Evolutionary conservation across 352 stramenopile genomes (phyloP).

Genomic region (Globisporangium spiculum): DNA sequence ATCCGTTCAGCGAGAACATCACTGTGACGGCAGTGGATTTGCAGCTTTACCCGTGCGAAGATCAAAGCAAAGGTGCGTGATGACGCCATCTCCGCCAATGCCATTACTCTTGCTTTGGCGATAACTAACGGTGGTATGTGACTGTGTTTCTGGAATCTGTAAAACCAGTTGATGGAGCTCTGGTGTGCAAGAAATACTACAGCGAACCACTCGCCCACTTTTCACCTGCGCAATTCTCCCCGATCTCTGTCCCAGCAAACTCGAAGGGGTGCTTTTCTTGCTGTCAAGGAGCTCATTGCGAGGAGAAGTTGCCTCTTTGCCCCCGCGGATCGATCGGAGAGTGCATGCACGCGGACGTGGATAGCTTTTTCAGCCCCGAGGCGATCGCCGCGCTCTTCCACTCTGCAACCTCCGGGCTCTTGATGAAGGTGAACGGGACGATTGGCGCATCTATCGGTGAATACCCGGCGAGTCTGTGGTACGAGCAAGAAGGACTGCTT

Average conservation of each 20-base stretch:
- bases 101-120: not conserved
- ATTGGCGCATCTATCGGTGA: conserved; percentile 65
- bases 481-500: conserved; percentile 70
- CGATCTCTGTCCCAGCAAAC: conserved; percentile 74
- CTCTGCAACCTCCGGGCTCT: conserved; percentile 60
- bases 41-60: conserved; percentile 72
- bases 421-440: conserved; percentile 82
- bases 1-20: conserved; percentile 81
- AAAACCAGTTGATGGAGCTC: conserved; percentile 28
- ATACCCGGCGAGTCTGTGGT: conserved; percentile 63
- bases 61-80: conserved; percentile 48
- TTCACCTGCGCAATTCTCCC: conserved; percentile 47
- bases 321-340: conserved; percentile 39
- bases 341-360: conserved; percentile 70
- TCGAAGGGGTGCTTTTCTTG: conserved; percentile 72
- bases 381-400: conserved; percentile 74
- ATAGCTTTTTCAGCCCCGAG: conserved; percentile 70
- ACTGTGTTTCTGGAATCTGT: not conserved
- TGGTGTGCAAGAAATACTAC: conserved; percentile 78
- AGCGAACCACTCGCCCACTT: conserved; percentile 60
- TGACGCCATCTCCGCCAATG: not conserved
- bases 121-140: not conserved
- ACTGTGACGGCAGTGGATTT: conserved; percentile 64
- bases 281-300: conserved; percentile 61
- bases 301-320: conserved; percentile 54